These are phyloP conservation scores for Mycena filopes DNA, from an alignment of 768 basidiomycete species.

Conservation along the genomic window DNA sequence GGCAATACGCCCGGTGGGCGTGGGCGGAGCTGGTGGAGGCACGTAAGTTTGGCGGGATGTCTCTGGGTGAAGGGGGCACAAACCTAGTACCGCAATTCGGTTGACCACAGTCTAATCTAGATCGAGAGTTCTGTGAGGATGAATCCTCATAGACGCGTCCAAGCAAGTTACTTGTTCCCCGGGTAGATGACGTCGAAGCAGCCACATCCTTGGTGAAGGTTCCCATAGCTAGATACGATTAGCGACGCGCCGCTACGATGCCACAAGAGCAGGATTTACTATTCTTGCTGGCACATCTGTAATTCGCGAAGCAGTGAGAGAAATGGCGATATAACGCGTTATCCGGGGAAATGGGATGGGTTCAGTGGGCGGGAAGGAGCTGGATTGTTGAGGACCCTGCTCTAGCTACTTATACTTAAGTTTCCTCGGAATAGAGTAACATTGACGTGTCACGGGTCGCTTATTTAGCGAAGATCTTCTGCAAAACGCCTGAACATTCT, in stretches of 20 bases:
- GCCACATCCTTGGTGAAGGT: constrained; percentile 56
- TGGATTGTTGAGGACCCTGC: constrained; percentile 10
- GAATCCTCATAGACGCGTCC: background rate
- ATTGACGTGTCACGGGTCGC: constrained; percentile 35
- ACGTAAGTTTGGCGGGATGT: constrained; percentile 1
- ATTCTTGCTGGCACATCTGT: constrained; percentile 69
- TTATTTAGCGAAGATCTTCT: constrained; percentile 25
- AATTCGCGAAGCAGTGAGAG: background rate
- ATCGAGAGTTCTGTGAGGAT: background rate
- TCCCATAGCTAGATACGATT: constrained; percentile 45
- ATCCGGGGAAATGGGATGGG: background rate
- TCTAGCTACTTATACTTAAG: constrained; percentile 30
- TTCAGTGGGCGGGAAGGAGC: constrained; percentile 3
- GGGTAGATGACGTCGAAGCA: constrained; percentile 34
- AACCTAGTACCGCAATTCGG: constrained; percentile 29
- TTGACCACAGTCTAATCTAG: constrained; percentile 26
- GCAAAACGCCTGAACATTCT: constrained; percentile 17
- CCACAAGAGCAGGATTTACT: constrained; percentile 48
- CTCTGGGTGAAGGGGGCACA: background rate
- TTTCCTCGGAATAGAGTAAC: constrained; percentile 25
- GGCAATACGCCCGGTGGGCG: constrained; percentile 27
- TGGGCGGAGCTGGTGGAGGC: constrained; percentile 5
- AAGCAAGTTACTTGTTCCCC: constrained; percentile 3
- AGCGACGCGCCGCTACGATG: constrained; percentile 25
- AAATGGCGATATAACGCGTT: background rate